Conservation (phyloP, 257 asterid species). For the Solanum pinnatisectum region DNA sequence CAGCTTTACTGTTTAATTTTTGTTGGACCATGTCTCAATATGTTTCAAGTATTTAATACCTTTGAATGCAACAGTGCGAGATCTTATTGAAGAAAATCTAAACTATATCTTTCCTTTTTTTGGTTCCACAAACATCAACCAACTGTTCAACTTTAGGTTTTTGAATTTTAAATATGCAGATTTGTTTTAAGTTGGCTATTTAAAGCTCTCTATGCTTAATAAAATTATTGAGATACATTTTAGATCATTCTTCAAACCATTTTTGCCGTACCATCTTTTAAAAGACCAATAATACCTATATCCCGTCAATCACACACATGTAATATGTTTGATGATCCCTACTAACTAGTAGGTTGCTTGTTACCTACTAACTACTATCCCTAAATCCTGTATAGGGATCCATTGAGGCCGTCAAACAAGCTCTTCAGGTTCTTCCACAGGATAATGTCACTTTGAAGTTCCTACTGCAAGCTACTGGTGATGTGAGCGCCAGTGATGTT, state of each 20-base stretch:
- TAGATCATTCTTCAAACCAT: neutral
- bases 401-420: conserved; percentile 82
- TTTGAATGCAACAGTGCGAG: neutral
- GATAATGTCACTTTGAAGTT: conserved; percentile 84
- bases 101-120: neutral
- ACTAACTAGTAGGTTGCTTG: neutral
- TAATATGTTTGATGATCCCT: neutral
- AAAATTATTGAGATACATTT: neutral
- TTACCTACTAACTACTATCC: neutral
- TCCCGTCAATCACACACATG: neutral
- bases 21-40: neutral
- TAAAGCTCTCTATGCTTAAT: neutral
- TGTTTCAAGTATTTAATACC: neutral
- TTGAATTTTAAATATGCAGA: neutral
- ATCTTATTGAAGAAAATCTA: neutral
- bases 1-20: neutral
- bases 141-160: neutral
- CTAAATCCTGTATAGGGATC: conserved; percentile 54
- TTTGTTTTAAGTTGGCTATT: neutral
- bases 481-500: conserved; percentile 74
- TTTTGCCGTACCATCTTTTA: neutral
- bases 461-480: conserved; percentile 88
- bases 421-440: conserved; percentile 92
- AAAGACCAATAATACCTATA: neutral
- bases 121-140: neutral